Evolutionary conservation across 2,329 filamentous ascomycete species (phyloP).

Genomic region (Didymella keratinophila): DNA sequence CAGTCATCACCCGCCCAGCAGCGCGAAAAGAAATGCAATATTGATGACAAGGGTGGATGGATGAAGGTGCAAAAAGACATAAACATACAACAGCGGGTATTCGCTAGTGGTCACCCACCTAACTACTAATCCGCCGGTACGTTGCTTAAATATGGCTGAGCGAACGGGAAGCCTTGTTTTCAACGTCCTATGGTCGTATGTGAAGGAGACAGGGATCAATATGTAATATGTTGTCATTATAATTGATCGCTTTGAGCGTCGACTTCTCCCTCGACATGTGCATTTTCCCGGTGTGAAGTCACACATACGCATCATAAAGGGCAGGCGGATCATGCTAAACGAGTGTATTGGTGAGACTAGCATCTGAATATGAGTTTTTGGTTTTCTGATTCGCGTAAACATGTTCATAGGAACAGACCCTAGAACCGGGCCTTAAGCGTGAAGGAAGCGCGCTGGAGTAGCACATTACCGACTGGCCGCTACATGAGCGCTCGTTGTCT

Average conservation of each 20-base stretch:
- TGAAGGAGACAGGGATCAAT: background rate
- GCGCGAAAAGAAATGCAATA: too few species aligned
- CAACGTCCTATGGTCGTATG: background rate
- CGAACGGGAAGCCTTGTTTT: slow-evolving; percentile 1
- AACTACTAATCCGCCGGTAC: background rate
- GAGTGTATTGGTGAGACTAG: slow-evolving; percentile 21
- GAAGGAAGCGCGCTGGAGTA: background rate
- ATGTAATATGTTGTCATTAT: too few species aligned
- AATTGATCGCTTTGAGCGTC: too few species aligned
- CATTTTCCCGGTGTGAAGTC: background rate
- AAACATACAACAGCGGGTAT: background rate
- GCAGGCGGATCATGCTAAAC: background rate
- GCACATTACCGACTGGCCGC: background rate
- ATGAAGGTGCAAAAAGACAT: background rate
- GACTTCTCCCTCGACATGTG: too few species aligned
- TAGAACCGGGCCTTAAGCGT: background rate
- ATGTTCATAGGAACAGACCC: background rate
- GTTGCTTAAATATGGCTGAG: background rate
- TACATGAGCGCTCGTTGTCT: background rate
- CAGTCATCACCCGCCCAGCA: too few species aligned
- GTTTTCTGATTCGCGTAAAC: slow-evolving; percentile 3
- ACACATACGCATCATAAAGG: background rate
- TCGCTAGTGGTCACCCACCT: slow-evolving; percentile 1
- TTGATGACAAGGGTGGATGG: too few species aligned
- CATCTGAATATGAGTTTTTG: slow-evolving; percentile 7